These are phyloP conservation scores for Phytopythium vexans DNA, from an alignment of 352 stramenopile genomes.

Conservation along the genomic window DNA sequence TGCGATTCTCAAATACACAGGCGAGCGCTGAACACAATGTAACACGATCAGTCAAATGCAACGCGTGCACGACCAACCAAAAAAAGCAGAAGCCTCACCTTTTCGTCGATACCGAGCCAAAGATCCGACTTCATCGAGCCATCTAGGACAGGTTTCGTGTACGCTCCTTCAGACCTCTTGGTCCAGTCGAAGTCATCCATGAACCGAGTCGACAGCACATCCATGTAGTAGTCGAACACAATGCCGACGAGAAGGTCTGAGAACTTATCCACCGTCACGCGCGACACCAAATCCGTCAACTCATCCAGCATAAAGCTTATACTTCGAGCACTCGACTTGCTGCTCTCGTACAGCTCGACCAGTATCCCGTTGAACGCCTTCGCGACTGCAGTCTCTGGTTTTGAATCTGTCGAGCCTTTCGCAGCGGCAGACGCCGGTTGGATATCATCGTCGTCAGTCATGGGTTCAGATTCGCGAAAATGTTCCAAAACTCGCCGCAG, in stretches of 20 bases:
- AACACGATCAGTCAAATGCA: background rate
- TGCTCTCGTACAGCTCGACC: slow-evolving; percentile 27
- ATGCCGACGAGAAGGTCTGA: slow-evolving; percentile 23
- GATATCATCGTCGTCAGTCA: background rate
- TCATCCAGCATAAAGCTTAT: slow-evolving; percentile 47
- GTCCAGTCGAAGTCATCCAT: slow-evolving; percentile 38
- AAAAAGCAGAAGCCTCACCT: slow-evolving; percentile 7
- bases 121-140: slow-evolving; percentile 37
- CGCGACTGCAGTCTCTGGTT: slow-evolving; percentile 5
- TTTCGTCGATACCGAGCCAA: slow-evolving; percentile 33
- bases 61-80: no score
- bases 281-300: slow-evolving; percentile 24
- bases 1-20: slow-evolving; percentile 44
- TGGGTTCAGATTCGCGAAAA: slow-evolving; percentile 18
- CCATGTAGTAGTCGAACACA: slow-evolving; percentile 42
- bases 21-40: slow-evolving; percentile 13
- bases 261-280: slow-evolving; percentile 16
- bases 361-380: slow-evolving; percentile 19
- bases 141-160: slow-evolving; percentile 26
- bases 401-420: background rate
- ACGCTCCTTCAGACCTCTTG: slow-evolving; percentile 15
- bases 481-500: slow-evolving; percentile 26
- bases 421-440: background rate
- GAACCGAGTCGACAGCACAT: slow-evolving; percentile 36
- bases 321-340: slow-evolving; percentile 22